Percentiles rank a stretch among this genome's conserved stretches.
These are phyloP conservation scores for Filobasidium uniguttulatum DNA, from an alignment of 1,284 basidiomycete genomes.

Conservation along the genomic window DNA sequence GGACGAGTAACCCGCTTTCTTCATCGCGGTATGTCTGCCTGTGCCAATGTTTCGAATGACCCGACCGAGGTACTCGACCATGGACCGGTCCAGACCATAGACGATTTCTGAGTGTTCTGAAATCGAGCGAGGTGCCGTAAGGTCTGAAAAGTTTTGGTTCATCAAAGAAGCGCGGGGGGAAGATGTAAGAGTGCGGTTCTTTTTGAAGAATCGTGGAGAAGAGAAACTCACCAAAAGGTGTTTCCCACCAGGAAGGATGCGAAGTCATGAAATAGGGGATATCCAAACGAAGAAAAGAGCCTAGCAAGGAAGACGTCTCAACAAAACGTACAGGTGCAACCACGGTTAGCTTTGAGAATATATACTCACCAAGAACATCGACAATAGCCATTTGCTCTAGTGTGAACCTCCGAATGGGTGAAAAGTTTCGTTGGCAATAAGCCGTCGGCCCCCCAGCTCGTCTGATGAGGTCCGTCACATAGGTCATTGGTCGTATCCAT, in stretches of 20 bases:
- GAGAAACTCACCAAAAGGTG: background rate
- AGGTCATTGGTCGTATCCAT: constrained; percentile 16
- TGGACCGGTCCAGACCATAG: constrained; percentile 16
- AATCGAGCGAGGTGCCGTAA: background rate
- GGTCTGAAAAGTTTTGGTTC: background rate
- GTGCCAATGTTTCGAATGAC: background rate
- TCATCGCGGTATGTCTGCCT: background rate
- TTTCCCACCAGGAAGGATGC: background rate
- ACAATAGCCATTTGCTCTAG: constrained; percentile 20
- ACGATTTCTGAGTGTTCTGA: constrained; percentile 16
- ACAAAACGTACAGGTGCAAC: too few relatives aligned
- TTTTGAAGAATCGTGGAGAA: background rate
- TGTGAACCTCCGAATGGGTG: constrained; percentile 15
- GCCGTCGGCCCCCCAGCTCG: constrained; percentile 13
- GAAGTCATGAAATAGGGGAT: background rate
- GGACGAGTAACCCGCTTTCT: background rate
- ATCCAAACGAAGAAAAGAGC: background rate
- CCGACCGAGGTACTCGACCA: background rate
- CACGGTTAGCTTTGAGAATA: background rate
- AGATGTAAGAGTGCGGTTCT: background rate
- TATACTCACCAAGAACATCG: constrained; percentile 17
- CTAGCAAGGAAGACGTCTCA: too few relatives aligned
- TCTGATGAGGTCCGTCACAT: constrained; percentile 10
- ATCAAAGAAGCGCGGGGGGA: too few relatives aligned
- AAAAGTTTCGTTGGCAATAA: constrained; percentile 8